These are phyloP conservation scores for Parachaetomium inaequale DNA, from an alignment of 495 filamentous ascomycete genomes.

Conservation along the genomic window DNA sequence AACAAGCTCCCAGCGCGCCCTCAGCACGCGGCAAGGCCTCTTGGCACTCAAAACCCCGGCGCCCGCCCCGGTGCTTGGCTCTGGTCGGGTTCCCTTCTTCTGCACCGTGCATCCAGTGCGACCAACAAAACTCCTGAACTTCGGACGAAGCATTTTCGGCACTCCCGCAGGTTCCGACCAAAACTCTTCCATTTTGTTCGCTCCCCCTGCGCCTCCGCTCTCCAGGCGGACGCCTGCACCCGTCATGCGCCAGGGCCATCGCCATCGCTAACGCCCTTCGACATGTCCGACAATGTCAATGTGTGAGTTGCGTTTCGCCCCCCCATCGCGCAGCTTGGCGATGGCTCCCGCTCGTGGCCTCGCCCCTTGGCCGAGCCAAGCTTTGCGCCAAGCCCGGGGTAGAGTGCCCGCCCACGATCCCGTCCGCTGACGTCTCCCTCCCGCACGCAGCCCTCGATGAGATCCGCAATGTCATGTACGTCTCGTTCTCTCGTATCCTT, in stretches of 20 bases:
- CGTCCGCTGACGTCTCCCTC: slow-evolving; percentile 30
- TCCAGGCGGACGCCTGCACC: not conserved
- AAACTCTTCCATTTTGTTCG: not conserved
- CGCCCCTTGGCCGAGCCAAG: slow-evolving; percentile 35
- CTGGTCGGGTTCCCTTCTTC: slow-evolving; percentile 14
- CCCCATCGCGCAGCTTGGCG: slow-evolving; percentile 17
- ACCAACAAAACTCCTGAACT: not conserved
- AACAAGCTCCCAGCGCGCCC: not conserved
- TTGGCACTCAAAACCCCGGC: slow-evolving; percentile 28
- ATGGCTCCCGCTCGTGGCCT: slow-evolving; percentile 17
- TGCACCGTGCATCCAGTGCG: slow-evolving; percentile 8
- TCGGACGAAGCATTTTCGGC: not conserved
- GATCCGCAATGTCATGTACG: slow-evolving; percentile 41
- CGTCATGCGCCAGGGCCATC: not conserved
- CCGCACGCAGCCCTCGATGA: slow-evolving; percentile 39
- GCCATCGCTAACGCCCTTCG: not conserved
- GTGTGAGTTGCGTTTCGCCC: slow-evolving; percentile 11
- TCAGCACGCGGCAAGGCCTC: slow-evolving; percentile 11
- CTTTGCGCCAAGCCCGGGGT: slow-evolving; percentile 36
- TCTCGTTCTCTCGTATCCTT: slow-evolving; percentile 10
- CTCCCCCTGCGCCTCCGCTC: not conserved
- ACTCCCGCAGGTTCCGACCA: not conserved
- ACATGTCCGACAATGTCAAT: slow-evolving; percentile 17
- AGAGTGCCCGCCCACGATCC: slow-evolving; percentile 13
- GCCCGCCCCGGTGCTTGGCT: slow-evolving; percentile 13